Evolutionary conservation across 768 basidiomycete species (phyloP).

Genomic region (Tulasnella sp.): DNA sequence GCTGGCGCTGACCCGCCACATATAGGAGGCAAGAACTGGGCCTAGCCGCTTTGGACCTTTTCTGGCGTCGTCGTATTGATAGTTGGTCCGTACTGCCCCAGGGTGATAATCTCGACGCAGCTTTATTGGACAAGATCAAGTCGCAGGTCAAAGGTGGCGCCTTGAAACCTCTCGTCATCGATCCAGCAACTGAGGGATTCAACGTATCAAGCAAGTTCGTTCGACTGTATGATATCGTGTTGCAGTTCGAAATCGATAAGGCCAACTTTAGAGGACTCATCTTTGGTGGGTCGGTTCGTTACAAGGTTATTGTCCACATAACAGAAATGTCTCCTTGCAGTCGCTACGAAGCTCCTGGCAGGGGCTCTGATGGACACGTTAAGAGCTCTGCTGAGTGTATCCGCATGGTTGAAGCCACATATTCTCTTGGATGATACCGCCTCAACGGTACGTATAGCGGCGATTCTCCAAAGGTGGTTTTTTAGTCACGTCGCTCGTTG

Average conservation of each 20-base stretch:
- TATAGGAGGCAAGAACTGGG: background rate
- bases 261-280: constrained; percentile 53
- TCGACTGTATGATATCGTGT: constrained; percentile 46
- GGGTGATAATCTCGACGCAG: too few relatives aligned
- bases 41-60: background rate
- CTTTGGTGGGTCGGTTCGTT: constrained; percentile 37
- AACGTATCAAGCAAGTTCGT: constrained; percentile 49
- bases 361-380: constrained; percentile 32
- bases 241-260: constrained; percentile 40
- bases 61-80: too few relatives aligned
- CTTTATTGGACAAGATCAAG: background rate
- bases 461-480: constrained; percentile 21
- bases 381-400: background rate
- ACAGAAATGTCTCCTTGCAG: constrained; percentile 34
- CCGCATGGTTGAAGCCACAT: background rate
- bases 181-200: background rate
- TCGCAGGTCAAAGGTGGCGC: background rate
- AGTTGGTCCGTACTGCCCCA: too few relatives aligned
- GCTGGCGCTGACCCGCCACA: background rate
- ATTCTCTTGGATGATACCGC: background rate
- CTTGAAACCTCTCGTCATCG: background rate
- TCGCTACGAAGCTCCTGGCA: constrained; percentile 48
- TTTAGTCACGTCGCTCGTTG: background rate
- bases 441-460: constrained; percentile 29
- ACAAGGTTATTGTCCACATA: constrained; percentile 32